Evolutionary conservation across 306 rosid species (phyloP).

Genomic region (Castanea crenata): DNA sequence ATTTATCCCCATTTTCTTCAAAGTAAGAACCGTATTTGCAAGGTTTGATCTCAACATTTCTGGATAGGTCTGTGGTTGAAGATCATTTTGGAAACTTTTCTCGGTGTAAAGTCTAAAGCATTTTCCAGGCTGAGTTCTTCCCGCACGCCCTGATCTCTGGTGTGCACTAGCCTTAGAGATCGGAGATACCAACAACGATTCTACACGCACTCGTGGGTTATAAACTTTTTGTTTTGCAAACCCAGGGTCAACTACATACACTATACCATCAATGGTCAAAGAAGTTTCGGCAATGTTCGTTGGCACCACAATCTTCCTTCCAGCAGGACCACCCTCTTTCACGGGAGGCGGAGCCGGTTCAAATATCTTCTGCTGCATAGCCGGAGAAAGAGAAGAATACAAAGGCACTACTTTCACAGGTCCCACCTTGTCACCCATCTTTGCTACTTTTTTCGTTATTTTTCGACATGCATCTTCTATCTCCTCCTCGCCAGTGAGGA

Average conservation of each 20-base stretch:
- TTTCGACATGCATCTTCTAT: conserved; percentile 97
- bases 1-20: conserved; percentile 91
- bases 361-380: conserved; percentile 92
- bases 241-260: conserved; percentile 95
- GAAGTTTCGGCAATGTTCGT: conserved; percentile 97
- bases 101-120: conserved; percentile 92
- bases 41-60: conserved; percentile 90
- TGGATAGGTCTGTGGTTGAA: conserved; percentile 89
- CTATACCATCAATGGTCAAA: conserved; percentile 89
- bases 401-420: conserved; percentile 90
- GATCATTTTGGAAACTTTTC: conserved; percentile 82
- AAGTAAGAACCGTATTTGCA: conserved; percentile 86
- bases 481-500: conserved; percentile 93
- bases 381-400: conserved; percentile 91
- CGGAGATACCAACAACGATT: conserved; percentile 88
- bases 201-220: conserved; percentile 84
- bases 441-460: conserved; percentile 63
- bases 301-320: conserved; percentile 93
- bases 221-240: conserved; percentile 89
- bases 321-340: conserved; percentile 77
- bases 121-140: conserved; percentile 96
- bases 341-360: conserved; percentile 84
- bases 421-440: conserved; percentile 87
- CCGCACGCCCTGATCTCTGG: conserved; percentile 96
- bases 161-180: conserved; percentile 96